Evolutionary conservation across 176 grass and related monocot species (phyloP).

Genomic region (Zea luxurians): DNA sequence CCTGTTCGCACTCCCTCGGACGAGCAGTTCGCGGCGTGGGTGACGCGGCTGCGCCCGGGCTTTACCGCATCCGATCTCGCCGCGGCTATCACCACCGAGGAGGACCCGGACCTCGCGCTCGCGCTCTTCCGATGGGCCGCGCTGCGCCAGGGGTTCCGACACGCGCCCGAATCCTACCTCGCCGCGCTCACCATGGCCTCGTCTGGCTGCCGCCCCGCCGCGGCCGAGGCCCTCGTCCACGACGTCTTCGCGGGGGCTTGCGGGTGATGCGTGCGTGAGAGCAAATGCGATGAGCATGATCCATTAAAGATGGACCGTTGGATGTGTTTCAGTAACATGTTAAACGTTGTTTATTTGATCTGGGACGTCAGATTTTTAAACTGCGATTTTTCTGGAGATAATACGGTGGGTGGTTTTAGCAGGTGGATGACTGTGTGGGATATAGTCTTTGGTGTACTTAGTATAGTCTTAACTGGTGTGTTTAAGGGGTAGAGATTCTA

Average conservation of each 20-base stretch:
- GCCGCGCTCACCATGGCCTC: constrained; percentile 62
- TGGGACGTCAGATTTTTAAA: too few relatives aligned
- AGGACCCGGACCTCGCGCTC: constrained; percentile 74
- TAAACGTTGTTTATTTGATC: too few relatives aligned
- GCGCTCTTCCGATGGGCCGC: constrained; percentile 90
- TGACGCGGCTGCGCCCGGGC: constrained; percentile 68
- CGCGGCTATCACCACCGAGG: constrained; percentile 52
- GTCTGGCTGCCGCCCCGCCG: constrained; percentile 51
- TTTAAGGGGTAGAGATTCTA: too few relatives aligned
- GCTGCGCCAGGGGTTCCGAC: constrained; percentile 74
- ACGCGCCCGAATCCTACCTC: constrained; percentile 59
- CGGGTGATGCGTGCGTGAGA: not conserved
- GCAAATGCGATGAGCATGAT: too few relatives aligned
- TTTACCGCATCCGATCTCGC: constrained; percentile 68
- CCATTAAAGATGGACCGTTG: too few relatives aligned
- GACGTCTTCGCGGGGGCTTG: constrained; percentile 84
- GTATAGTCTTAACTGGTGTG: too few relatives aligned
- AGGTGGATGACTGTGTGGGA: too few relatives aligned
- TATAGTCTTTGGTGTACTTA: too few relatives aligned
- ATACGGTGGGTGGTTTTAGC: too few relatives aligned
- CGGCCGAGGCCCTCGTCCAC: constrained; percentile 62
- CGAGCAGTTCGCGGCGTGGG: constrained; percentile 83
- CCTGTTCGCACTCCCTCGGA: constrained; percentile 59
- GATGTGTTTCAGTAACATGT: too few relatives aligned
- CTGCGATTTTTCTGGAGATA: too few relatives aligned